phyloP scores from a whole-genome alignment of 176 grass and related monocot genomes.

The Ensete glaucum region DNA sequence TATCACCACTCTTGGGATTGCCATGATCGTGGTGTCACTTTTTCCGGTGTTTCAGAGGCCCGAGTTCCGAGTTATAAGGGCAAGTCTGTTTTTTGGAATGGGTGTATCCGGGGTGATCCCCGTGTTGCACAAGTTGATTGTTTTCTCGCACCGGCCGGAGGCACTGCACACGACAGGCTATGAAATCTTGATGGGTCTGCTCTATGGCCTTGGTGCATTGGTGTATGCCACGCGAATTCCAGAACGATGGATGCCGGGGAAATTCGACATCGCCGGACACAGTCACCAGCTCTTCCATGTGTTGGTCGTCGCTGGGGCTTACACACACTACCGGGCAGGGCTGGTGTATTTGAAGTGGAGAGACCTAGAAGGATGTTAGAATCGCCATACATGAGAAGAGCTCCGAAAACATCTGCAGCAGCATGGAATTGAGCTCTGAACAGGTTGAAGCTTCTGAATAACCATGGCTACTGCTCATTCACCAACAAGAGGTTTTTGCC shows the following conservation, averaged over 20 bases:
- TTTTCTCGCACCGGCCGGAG: not conserved
- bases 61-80: not conserved
- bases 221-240: not conserved
- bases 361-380: not conserved
- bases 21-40: not conserved
- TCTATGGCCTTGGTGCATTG: not conserved
- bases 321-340: not conserved
- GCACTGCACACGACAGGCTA: not conserved
- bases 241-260: slow-evolving; percentile 3
- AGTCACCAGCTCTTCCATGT: slow-evolving; percentile 6
- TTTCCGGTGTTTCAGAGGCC: not conserved
- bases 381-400: too few relatives aligned
- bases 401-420: too few relatives aligned
- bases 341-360: not conserved
- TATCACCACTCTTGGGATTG: not conserved
- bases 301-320: slow-evolving; percentile 2
- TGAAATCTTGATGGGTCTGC: not conserved
- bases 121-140: not conserved
- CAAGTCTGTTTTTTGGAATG: not conserved
- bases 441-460: too few relatives aligned
- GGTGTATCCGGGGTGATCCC: not conserved
- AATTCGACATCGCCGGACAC: slow-evolving; percentile 1
- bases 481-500: too few relatives aligned
- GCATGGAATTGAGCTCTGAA: too few relatives aligned
- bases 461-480: too few relatives aligned